Percentiles rank a stretch among this genome's conserved stretches.
Evolutionary conservation across 208 protist species (phyloP).

Genomic region (Leishmania aethiopica): DNA sequence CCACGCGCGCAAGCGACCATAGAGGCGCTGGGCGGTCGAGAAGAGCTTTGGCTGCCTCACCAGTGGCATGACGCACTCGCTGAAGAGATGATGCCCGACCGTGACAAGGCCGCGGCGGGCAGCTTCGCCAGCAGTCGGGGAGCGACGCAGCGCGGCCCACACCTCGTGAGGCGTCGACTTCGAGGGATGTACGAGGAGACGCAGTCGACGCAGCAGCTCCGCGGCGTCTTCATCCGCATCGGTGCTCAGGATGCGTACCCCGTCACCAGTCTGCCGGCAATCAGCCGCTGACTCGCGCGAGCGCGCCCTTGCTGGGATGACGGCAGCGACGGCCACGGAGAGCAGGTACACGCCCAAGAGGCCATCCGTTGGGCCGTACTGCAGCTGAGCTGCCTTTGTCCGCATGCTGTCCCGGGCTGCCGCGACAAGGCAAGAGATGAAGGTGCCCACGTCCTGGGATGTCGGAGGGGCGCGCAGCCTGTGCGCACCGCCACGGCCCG

Average conservation of each 20-base stretch:
- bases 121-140: slow-evolving; percentile 6
- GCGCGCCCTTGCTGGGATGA: neutral
- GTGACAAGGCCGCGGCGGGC: slow-evolving; percentile 47
- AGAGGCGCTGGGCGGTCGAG: slow-evolving; percentile 30
- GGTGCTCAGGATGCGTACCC: neutral
- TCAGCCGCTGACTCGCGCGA: neutral
- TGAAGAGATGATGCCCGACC: slow-evolving; percentile 29
- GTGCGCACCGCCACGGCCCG: slow-evolving; percentile 1
- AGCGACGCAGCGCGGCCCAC: slow-evolving; percentile 25
- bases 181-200: slow-evolving; percentile 1
- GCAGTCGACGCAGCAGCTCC: slow-evolving; percentile 13
- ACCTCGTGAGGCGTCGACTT: slow-evolving; percentile 7
- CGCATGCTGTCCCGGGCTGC: slow-evolving; percentile 50
- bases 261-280: neutral
- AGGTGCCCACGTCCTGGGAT: slow-evolving; percentile 8
- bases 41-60: slow-evolving; percentile 4
- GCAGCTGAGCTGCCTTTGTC: slow-evolving; percentile 54
- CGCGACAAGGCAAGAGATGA: slow-evolving; percentile 35
- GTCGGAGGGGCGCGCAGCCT: neutral
- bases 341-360: slow-evolving; percentile 60
- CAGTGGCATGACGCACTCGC: slow-evolving; percentile 19
- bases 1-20: slow-evolving; percentile 31
- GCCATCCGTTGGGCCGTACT: slow-evolving; percentile 60
- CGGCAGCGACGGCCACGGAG: slow-evolving; percentile 26
- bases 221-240: neutral